phyloP scores from a whole-genome alignment of 208 protist species.

The Trypanosoma grayi region DNA sequence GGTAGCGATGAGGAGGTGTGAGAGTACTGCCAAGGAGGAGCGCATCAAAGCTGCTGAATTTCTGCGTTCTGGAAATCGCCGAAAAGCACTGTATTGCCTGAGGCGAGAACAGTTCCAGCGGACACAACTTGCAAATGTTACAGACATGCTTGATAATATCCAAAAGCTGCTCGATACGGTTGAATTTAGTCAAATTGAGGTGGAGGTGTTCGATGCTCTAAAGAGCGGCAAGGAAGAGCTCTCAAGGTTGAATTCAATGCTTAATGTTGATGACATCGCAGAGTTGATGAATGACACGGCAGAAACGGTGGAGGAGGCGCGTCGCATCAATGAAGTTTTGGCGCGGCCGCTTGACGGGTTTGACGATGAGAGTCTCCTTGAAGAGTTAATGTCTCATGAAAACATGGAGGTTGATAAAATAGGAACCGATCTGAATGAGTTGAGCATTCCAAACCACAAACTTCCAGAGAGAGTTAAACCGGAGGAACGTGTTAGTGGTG shows the following conservation, averaged over 20 bases:
- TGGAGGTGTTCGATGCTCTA: slow-evolving; percentile 65
- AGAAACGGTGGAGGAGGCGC: slow-evolving; percentile 70
- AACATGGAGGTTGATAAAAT: neutral
- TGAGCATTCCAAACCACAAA: slow-evolving; percentile 10
- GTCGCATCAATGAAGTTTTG: slow-evolving; percentile 63
- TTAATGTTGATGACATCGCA: slow-evolving; percentile 83
- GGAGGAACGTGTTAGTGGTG: neutral
- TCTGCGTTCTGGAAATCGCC: slow-evolving; percentile 57
- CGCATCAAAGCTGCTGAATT: slow-evolving; percentile 67
- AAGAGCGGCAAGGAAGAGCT: slow-evolving; percentile 73
- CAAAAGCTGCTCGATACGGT: slow-evolving; percentile 74
- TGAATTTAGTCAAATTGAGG: slow-evolving; percentile 73
- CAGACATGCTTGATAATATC: slow-evolving; percentile 77
- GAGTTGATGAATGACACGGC: slow-evolving; percentile 71
- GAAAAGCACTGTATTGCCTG: slow-evolving; percentile 78
- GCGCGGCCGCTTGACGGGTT: slow-evolving; percentile 42
- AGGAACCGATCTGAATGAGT: neutral
- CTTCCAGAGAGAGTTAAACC: neutral
- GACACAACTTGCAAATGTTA: slow-evolving; percentile 54
- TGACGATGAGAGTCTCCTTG: slow-evolving; percentile 69
- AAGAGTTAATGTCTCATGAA: slow-evolving; percentile 30
- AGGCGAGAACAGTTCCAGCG: slow-evolving; percentile 66
- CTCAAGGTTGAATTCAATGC: slow-evolving; percentile 71
- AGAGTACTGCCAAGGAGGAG: slow-evolving; percentile 45
- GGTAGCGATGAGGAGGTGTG: slow-evolving; percentile 68